A percentile compares a stretch with the other conserved stretches of the same genome.
These are phyloP conservation scores for Prunus mume DNA, from an alignment of 306 rosid species.

Conservation along the genomic window DNA sequence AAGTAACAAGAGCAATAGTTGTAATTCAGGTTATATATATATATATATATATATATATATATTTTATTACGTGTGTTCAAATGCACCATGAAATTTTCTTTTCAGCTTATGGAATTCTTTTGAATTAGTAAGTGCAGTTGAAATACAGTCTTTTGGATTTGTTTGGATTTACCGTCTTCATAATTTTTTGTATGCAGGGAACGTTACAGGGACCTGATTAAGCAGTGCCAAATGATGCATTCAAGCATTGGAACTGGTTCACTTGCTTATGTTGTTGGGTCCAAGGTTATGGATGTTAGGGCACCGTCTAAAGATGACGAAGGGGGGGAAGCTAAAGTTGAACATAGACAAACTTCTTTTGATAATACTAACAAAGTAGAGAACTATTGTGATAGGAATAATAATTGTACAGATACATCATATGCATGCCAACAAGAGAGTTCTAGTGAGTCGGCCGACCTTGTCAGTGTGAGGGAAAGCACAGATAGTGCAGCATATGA, in stretches of 20 bases:
- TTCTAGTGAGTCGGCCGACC: constrained; percentile 54
- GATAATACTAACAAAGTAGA: constrained; percentile 43
- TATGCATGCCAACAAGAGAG: constrained; percentile 45
- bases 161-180: constrained; percentile 18
- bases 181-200: constrained; percentile 59
- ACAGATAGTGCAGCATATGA: constrained; percentile 45
- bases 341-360: constrained; percentile 44
- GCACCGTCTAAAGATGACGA: constrained; percentile 57
- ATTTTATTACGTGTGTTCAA: not conserved
- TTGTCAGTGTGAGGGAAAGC: constrained; percentile 54
- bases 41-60: not conserved
- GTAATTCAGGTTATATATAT: not conserved
- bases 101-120: constrained; percentile 8
- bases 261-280: constrained; percentile 85
- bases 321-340: constrained; percentile 41
- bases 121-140: constrained; percentile 13
- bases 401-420: constrained; percentile 44
- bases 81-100: not conserved
- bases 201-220: constrained; percentile 63
- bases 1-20: not conserved
- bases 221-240: constrained; percentile 85
- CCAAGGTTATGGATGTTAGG: constrained; percentile 94
- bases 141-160: constrained; percentile 16
- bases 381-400: constrained; percentile 39
- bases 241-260: constrained; percentile 95